Base-by-base conservation (phyloP, 2,329 filamentous ascomycete genomes). In the Daldinia sp. region DNA sequence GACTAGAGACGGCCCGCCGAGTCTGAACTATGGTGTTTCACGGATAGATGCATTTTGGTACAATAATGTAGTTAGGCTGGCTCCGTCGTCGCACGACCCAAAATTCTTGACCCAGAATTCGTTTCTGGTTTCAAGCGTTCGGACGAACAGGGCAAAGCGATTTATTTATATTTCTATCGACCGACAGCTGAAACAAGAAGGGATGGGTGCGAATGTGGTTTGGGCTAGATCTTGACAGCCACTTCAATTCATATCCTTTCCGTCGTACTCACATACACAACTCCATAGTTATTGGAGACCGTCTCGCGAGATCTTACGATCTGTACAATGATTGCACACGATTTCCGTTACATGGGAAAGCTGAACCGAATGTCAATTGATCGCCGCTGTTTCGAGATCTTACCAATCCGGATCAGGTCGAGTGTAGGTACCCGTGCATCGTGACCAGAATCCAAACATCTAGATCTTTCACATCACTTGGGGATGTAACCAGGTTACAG, bases 1-100 rank as follows among this genome's bases (percentile, higher is more conserved):
- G 83, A 86, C 72, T 85, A 74, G 57, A 68, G 21, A 39, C 34
- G 37, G 17, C 35, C 30, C 47, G 47, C 52, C 49, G 32, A 37
- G 27, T 23, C 51, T 64, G 53, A 47, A 54, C 58, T 55, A 56
- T 34, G 43, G 17, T 41, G 30, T 61, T 54, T 68, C 55, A 62
- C 50, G 58, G 53, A 58, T 63, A 61, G 61, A 64, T 66, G 56
- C 58, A 65, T 64, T 57, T 32, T 39, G 45, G 58, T 63, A 50
- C 39, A 63, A 63, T 43, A 25, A 37, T 49, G 23, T 53, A 32
- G 54, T 19, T 17, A 41, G 35, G 56, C 49, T 41, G 27, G 19
- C 34, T 34, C 29, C 25, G 52, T 52, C 9, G 39, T 62, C 39
- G 35, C 57, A 54, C 49, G 35, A 50, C 43, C 59, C 35, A 57